A percentile compares a stretch with the other conserved stretches of the same genome.
These are phyloP conservation scores for Epichloe typhina DNA, from an alignment of 2,329 filamentous ascomycete species.

Conservation along the genomic window DNA sequence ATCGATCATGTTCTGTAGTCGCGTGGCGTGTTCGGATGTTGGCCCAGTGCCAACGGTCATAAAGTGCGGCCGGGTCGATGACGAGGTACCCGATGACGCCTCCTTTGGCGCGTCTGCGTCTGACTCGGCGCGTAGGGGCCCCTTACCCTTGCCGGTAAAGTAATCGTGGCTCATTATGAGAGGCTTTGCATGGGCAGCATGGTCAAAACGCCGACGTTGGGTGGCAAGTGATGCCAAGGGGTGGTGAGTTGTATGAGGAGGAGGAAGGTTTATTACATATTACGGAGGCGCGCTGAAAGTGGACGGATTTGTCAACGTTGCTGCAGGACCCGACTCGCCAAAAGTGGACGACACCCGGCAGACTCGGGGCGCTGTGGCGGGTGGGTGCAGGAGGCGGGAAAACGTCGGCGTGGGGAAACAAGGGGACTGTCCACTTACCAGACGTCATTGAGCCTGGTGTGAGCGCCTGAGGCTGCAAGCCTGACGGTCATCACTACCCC, in stretches of 20 bases:
- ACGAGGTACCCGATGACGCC: slow-evolving; percentile 11
- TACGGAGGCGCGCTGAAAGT: background rate
- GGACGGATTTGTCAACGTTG: background rate
- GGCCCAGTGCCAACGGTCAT: slow-evolving; percentile 81
- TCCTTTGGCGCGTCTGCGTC: slow-evolving; percentile 17
- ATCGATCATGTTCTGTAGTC: slow-evolving; percentile 69
- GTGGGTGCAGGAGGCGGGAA: background rate
- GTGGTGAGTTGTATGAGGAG: background rate
- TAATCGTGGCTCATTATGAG: slow-evolving; percentile 48
- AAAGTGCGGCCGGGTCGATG: slow-evolving; percentile 45
- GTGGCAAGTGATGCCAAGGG: background rate
- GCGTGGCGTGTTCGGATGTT: slow-evolving; percentile 67
- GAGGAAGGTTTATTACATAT: background rate
- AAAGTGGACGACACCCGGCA: background rate
- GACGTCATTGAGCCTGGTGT: background rate
- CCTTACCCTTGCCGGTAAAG: slow-evolving; percentile 41
- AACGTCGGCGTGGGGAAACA: slow-evolving; percentile 2
- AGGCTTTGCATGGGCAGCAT: slow-evolving; percentile 20
- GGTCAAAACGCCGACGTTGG: slow-evolving; percentile 10
- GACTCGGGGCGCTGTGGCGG: background rate
- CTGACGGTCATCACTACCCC: too few relatives aligned
- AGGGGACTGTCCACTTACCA: background rate
- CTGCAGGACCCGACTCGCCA: background rate
- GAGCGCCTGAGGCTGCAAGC: too few relatives aligned
- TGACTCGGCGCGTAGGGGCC: slow-evolving; percentile 21